Base-by-base conservation (phyloP, 1,284 basidiomycete species). In the Trametes versicolor region DNA sequence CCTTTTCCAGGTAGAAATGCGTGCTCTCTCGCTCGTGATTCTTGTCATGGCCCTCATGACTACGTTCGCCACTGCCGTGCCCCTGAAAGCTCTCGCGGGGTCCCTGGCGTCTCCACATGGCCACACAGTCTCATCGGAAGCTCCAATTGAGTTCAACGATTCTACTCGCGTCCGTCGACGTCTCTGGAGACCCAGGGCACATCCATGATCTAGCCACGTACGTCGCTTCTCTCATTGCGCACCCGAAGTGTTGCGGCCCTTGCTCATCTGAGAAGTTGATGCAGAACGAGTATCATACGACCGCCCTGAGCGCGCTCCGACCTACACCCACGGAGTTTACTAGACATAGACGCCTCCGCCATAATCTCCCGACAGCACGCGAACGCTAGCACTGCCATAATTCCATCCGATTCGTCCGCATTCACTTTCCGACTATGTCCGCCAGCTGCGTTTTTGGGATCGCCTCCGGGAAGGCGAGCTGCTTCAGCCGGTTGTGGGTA, bases 361-460 rank as follows among this genome's bases (percentile, higher is more conserved):
- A 10, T 39, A 39, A 39, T 39, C 37, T 19, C 37, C 21, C 27
- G n/a, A 19, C 29, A 51, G 29, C 48, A 50, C 49, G n/a, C 17
- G 25, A 29, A 4, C 23, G 27, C 23, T 34, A 51, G 19, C 4
- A n/a, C 12, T 15, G 27, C 34, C n/a, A 48, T 48, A 23, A 39
- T 27, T 39, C 12, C 37, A 32, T 32, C 29, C 29, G 8, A 32
- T 39, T 43, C 9, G 25, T 17, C 12, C 8, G 15, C n/a, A 2
- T 27, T 57, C 21, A 62, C 39, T 57, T 57, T 27, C 61, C 60
- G 8, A 57, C 21, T 13, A 88, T 75, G 70, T 89, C 85, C 25
- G 67, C 75, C 64, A 91, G 73, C 77, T 91, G 89, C 9, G 86
- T 89, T 70, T 78, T 84, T 3, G 88, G 88, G 37, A 88, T 84